Base-by-base conservation (phyloP, 805 yeast genomes). In the Sugiyamaella lignohabitans region DNA sequence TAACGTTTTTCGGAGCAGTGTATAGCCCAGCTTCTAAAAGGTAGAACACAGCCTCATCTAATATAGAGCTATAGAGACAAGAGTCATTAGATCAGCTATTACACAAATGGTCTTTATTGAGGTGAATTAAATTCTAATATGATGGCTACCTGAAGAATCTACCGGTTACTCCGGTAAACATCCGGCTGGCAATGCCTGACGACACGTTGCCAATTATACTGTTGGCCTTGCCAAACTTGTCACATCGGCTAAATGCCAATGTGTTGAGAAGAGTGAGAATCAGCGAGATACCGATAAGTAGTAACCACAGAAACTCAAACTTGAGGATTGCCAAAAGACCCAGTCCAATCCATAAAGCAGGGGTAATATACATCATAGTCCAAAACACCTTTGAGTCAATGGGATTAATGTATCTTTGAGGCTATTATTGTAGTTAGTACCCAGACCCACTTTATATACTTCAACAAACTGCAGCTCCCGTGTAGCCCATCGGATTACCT, bases 381-480 rank as follows among this genome's bases (percentile, higher is more conserved):
- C 98, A 91, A 59, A 91, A 91, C 48, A 86, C 76, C 59, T 82
- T 84, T 6, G 95, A 83, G 61, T 91, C 98, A 42, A 93, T 85
- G 24, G 96, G 96, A 60, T 91, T 91, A 58, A 91, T 84, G 41
- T 71, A 72, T 2, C 74, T 66, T 40, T 69, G 67, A 3, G 75
- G 75, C 57, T 67, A 60, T 45, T 14, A 27, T 14, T 8, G 32
- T 27, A n/a, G n/a, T n/a, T n/a, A n/a, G 27, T 36, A 38, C 17
- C 16, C 29, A n/a, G 16, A 8, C 16, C 41, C 41, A 27, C 6
- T 27, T 27, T n/a, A n/a, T n/a, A n/a, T n/a, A n/a, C n/a, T n/a
- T n/a, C n/a, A n/a, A n/a, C n/a, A n/a, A n/a, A n/a, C n/a, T n/a
- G n/a, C n/a, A n/a, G n/a, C n/a, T n/a, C n/a, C 10, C 32, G 11